Percentiles rank a stretch among this genome's conserved stretches.
Conservation (phyloP, 495 filamentous ascomycete genomes). For the Neohortaea acidophila region DNA sequence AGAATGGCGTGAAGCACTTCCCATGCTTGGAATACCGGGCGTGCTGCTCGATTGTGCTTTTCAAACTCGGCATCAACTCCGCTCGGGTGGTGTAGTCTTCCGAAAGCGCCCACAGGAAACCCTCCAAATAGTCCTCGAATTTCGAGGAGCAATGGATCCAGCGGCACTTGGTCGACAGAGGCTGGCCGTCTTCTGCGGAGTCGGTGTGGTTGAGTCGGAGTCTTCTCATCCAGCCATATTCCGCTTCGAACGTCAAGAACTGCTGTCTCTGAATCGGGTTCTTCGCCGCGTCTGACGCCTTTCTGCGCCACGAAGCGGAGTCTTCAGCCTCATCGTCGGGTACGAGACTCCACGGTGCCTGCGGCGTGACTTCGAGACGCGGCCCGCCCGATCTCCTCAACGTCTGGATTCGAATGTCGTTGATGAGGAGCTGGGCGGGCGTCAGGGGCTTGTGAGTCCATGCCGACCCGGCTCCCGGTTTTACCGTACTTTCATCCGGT, state of each 20-base stretch:
- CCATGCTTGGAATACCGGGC: slow-evolving; percentile 30
- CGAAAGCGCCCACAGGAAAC: slow-evolving; percentile 13
- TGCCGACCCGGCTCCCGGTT: slow-evolving; percentile 19
- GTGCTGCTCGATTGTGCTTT: slow-evolving; percentile 19
- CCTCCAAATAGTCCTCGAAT: slow-evolving; percentile 25
- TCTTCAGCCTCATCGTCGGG: slow-evolving; percentile 10
- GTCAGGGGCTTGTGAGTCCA: slow-evolving; percentile 25
- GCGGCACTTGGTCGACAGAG: slow-evolving; percentile 20
- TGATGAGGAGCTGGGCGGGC: slow-evolving; percentile 26
- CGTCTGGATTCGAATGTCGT: slow-evolving; percentile 23
- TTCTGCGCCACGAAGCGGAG: slow-evolving; percentile 2
- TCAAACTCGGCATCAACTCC: slow-evolving; percentile 3
- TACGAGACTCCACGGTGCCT: slow-evolving; percentile 19
- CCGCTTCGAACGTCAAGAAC: slow-evolving; percentile 18
- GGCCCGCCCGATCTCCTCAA: slow-evolving; percentile 14
- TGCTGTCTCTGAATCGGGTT: slow-evolving; percentile 23
- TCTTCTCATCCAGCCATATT: slow-evolving; percentile 29
- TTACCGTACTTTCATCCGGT: too few species aligned
- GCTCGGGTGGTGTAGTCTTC: slow-evolving; percentile 5
- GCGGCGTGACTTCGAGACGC: slow-evolving; percentile 25
- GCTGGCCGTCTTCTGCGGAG: slow-evolving; percentile 18
- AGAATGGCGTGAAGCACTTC: slow-evolving; percentile 28
- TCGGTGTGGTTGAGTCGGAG: slow-evolving; percentile 16
- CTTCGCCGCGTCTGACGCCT: slow-evolving; percentile 8
- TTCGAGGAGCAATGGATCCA: slow-evolving; percentile 31